Evolutionary conservation across 140 eudicot species (phyloP).

Genomic region (Oenanthe javanica): DNA sequence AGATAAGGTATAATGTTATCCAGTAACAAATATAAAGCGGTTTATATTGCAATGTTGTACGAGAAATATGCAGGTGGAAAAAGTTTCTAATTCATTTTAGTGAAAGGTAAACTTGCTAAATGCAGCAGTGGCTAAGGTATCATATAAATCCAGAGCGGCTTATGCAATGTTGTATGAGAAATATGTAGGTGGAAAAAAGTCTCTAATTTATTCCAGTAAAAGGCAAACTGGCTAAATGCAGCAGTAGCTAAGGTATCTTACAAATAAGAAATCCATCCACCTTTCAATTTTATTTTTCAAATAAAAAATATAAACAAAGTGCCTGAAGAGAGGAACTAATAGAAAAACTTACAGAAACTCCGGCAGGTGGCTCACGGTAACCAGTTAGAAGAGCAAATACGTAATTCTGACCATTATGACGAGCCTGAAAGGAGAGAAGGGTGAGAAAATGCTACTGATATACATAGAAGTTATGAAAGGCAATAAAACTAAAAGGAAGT

Average conservation of each 20-base stretch:
- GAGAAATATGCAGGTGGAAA: too few species aligned
- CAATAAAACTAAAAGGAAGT: neutral
- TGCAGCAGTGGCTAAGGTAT: too few species aligned
- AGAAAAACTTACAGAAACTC: slow-evolving; percentile 56
- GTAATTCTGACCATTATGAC: slow-evolving; percentile 93
- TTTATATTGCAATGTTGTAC: too few species aligned
- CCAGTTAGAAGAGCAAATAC: slow-evolving; percentile 93
- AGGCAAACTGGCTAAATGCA: neutral
- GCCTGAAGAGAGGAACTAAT: neutral
- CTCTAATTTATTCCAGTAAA: neutral
- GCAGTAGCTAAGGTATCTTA: neutral
- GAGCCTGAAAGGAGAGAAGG: slow-evolving; percentile 52
- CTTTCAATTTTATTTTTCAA: neutral
- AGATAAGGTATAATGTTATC: too few species aligned
- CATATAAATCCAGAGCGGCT: too few species aligned
- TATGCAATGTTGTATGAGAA: neutral
- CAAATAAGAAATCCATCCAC: neutral
- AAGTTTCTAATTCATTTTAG: too few species aligned
- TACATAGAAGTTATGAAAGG: neutral
- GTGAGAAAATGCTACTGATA: neutral
- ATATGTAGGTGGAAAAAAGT: neutral
- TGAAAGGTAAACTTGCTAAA: too few species aligned
- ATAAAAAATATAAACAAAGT: neutral
- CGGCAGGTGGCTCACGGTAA: slow-evolving; percentile 99
- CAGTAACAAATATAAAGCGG: neutral